Percentiles rank a stretch among this genome's conserved stretches.
These are phyloP conservation scores for Daldinia decipiens DNA, from an alignment of 495 filamentous ascomycete species.

Conservation along the genomic window DNA sequence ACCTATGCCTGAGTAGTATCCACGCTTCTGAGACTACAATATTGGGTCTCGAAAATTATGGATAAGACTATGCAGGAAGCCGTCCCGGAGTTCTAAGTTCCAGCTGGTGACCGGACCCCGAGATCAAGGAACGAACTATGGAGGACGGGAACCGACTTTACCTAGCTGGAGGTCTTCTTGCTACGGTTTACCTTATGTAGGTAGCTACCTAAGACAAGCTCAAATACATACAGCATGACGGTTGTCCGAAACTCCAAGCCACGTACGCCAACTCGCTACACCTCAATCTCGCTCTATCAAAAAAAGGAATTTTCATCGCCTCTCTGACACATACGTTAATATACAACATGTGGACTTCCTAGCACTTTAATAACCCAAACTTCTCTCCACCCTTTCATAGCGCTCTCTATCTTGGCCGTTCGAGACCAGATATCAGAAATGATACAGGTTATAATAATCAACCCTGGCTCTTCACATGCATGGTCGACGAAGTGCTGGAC, in stretches of 20 bases:
- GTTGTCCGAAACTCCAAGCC: slow-evolving; percentile 39
- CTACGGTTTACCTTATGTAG: background rate
- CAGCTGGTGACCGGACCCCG: slow-evolving; percentile 33
- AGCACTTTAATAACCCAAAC: slow-evolving; percentile 21
- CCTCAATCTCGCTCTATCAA: slow-evolving; percentile 12
- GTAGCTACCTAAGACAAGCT: slow-evolving; percentile 11
- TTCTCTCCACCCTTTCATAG: slow-evolving; percentile 10
- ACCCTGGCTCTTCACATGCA: slow-evolving; percentile 5
- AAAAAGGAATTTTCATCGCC: slow-evolving; percentile 26
- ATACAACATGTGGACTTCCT: slow-evolving; percentile 17
- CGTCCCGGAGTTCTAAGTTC: slow-evolving; percentile 42
- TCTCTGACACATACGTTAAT: slow-evolving; percentile 26
- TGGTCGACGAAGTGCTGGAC: slow-evolving; percentile 15
- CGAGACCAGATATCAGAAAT: slow-evolving; percentile 11
- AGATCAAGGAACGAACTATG: slow-evolving; percentile 31
- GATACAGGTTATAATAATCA: slow-evolving; percentile 1
- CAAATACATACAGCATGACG: slow-evolving; percentile 15
- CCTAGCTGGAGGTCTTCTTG: slow-evolving; percentile 20
- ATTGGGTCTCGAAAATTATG: slow-evolving; percentile 45
- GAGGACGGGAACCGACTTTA: slow-evolving; percentile 39
- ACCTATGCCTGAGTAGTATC: slow-evolving; percentile 35
- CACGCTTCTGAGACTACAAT: slow-evolving; percentile 37
- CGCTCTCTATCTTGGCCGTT: background rate
- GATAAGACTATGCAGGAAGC: slow-evolving; percentile 42
- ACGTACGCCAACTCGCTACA: slow-evolving; percentile 13